These are phyloP conservation scores for Senna siamea DNA, from an alignment of 306 rosid genomes.

Conservation along the genomic window DNA sequence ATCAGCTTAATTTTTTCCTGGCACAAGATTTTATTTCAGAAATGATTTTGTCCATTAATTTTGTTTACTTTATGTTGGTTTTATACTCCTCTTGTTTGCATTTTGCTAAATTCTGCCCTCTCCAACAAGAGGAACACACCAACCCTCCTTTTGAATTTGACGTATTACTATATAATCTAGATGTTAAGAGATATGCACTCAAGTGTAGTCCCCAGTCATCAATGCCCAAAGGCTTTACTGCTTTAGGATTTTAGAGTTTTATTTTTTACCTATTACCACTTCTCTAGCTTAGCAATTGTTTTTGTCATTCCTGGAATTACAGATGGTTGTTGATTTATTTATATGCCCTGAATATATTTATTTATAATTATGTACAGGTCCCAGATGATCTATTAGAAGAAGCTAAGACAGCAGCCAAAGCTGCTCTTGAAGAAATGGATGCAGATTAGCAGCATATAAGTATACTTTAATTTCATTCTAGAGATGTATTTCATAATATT, in stretches of 20 bases:
- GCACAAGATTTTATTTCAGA: neutral
- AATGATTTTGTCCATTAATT: neutral
- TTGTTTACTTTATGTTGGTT: neutral
- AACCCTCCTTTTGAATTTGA: neutral
- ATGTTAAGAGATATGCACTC: neutral
- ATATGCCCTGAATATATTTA: constrained; percentile 13
- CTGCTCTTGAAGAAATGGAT: constrained; percentile 97
- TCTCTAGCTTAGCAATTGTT: neutral
- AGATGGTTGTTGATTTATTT: neutral
- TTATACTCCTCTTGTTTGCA: neutral
- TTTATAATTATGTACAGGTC: constrained; percentile 52
- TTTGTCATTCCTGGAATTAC: neutral
- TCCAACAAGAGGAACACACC: neutral
- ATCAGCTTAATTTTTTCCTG: constrained; percentile 6
- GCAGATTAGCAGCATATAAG: constrained; percentile 59
- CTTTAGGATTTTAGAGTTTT: neutral
- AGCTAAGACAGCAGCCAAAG: constrained; percentile 91
- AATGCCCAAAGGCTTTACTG: neutral
- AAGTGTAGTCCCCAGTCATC: neutral
- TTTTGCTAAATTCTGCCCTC: neutral
- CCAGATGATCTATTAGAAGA: constrained; percentile 80
- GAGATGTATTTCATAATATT: constrained; percentile 29
- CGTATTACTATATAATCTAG: neutral
- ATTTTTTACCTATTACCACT: neutral
- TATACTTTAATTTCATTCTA: neutral